Percentiles rank a stretch among this genome's conserved stretches.
These are phyloP conservation scores for Datisca glomerata DNA, from an alignment of 306 rosid species.

Conservation along the genomic window DNA sequence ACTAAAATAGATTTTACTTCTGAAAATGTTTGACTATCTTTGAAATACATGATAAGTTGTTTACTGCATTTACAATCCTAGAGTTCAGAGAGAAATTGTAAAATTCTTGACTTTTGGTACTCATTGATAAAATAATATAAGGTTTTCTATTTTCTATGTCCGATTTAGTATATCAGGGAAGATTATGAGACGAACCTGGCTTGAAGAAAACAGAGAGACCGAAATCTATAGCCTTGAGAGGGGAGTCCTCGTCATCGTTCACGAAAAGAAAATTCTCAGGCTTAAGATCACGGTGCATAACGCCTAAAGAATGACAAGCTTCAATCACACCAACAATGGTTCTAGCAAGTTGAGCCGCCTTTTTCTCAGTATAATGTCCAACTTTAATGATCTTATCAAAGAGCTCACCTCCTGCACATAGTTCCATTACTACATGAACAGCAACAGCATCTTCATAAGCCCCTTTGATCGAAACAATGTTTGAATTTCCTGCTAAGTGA, in stretches of 20 bases:
- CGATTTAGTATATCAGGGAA: no score
- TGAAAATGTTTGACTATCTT: no score
- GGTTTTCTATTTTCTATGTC: no score
- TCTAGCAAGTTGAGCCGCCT: slow-evolving; percentile 66
- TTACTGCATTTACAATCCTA: no score
- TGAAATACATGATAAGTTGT: no score
- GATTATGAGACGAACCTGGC: slow-evolving; percentile 81
- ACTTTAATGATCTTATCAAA: slow-evolving; percentile 69
- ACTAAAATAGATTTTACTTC: no score
- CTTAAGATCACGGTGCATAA: slow-evolving; percentile 94
- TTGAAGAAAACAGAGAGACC: slow-evolving; percentile 81
- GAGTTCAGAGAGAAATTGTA: no score
- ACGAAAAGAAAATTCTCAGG: slow-evolving; percentile 89
- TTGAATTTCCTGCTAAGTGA: slow-evolving; percentile 53
- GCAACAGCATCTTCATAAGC: slow-evolving; percentile 78
- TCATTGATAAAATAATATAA: no score
- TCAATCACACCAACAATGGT: slow-evolving; percentile 67
- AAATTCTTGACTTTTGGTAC: no score
- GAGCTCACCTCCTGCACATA: slow-evolving; percentile 80
- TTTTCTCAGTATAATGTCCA: slow-evolving; percentile 66
- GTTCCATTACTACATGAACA: slow-evolving; percentile 85
- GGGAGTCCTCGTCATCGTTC: slow-evolving; percentile 56
- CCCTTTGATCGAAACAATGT: slow-evolving; percentile 51
- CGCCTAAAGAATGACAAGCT: slow-evolving; percentile 88
- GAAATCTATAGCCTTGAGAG: slow-evolving; percentile 86